A percentile compares a stretch with the other conserved stretches of the same genome.
These are phyloP conservation scores for Boletus patriciae DNA, from an alignment of 768 basidiomycete species.

Conservation along the genomic window DNA sequence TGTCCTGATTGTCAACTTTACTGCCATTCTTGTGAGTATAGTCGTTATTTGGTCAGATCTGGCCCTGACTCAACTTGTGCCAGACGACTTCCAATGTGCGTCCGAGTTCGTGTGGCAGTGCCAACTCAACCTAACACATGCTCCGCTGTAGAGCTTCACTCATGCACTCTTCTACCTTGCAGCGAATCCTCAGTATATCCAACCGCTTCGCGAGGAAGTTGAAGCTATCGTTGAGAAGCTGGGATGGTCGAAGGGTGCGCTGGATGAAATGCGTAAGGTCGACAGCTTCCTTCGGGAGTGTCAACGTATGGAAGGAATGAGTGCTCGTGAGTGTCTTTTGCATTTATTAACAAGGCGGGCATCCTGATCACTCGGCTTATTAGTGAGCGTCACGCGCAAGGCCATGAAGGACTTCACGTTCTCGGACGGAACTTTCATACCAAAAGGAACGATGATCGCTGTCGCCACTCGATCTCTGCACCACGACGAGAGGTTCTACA, in stretches of 20 bases:
- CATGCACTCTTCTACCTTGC: constrained; percentile 39
- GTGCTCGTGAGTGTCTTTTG: constrained; percentile 16
- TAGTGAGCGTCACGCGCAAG: constrained; percentile 34
- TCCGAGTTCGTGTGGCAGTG: too few species aligned
- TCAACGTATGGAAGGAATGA: constrained; percentile 33
- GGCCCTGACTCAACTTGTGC: not conserved
- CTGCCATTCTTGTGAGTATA: constrained; percentile 24
- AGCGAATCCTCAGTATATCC: constrained; percentile 33
- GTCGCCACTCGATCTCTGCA: constrained; percentile 25
- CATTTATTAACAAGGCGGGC: not conserved
- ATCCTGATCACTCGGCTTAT: not conserved
- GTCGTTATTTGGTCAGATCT: not conserved
- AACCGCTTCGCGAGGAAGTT: constrained; percentile 39
- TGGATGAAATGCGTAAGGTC: constrained; percentile 34
- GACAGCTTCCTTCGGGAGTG: constrained; percentile 44
- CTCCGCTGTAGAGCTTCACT: constrained; percentile 33
- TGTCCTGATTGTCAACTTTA: constrained; percentile 15
- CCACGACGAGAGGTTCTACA: constrained; percentile 24
- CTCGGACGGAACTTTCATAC: constrained; percentile 40
- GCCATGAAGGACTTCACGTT: constrained; percentile 35
- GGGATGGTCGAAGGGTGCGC: constrained; percentile 27
- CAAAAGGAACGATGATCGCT: constrained; percentile 31
- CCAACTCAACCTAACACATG: too few species aligned
- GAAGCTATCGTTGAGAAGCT: constrained; percentile 29
- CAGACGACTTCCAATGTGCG: not conserved